A percentile compares a stretch with the other conserved stretches of the same genome.
These are phyloP conservation scores for Podospora comata DNA, from an alignment of 495 filamentous ascomycete genomes.

Conservation along the genomic window DNA sequence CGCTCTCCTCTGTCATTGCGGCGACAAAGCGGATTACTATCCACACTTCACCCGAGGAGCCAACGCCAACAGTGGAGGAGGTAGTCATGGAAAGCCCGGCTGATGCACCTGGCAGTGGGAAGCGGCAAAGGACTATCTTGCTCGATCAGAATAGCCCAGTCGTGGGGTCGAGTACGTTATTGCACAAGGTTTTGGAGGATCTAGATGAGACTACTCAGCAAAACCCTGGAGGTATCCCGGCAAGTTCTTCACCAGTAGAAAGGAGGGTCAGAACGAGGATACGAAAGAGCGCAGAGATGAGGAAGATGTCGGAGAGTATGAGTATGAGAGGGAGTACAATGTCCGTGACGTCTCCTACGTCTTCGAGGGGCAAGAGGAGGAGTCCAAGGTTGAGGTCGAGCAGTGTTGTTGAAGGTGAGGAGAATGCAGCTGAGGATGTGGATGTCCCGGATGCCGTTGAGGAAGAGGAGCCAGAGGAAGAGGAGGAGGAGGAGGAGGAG, in stretches of 20 bases:
- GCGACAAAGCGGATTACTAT: slow-evolving; percentile 5
- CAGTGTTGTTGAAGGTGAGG: not conserved
- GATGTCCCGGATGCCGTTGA: not conserved
- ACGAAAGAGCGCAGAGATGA: slow-evolving; percentile 9
- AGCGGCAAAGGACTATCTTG: not conserved
- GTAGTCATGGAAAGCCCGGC: slow-evolving; percentile 11
- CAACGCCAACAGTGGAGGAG: slow-evolving; percentile 2
- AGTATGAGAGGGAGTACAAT: not conserved
- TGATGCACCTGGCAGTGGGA: slow-evolving; percentile 9
- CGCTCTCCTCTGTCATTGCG: slow-evolving; percentile 6
- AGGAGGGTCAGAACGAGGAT: slow-evolving; percentile 9
- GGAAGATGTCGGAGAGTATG: slow-evolving; percentile 9
- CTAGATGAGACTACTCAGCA: slow-evolving; percentile 3
- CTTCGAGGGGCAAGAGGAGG: not conserved
- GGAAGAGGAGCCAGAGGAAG: slow-evolving; percentile 5
- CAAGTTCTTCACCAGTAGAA: slow-evolving; percentile 10
- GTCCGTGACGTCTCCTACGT: not conserved
- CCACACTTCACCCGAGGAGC: slow-evolving; percentile 3
- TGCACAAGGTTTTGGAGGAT: slow-evolving; percentile 7
- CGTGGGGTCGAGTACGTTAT: slow-evolving; percentile 5
- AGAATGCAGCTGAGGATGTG: not conserved
- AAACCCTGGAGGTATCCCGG: not conserved
- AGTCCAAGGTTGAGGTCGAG: slow-evolving; percentile 4
- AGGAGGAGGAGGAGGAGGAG: not conserved
- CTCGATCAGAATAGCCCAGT: slow-evolving; percentile 3